phyloP scores from a whole-genome alignment of 1,284 basidiomycete genomes.

The Sanghuangporus sanghuang region DNA sequence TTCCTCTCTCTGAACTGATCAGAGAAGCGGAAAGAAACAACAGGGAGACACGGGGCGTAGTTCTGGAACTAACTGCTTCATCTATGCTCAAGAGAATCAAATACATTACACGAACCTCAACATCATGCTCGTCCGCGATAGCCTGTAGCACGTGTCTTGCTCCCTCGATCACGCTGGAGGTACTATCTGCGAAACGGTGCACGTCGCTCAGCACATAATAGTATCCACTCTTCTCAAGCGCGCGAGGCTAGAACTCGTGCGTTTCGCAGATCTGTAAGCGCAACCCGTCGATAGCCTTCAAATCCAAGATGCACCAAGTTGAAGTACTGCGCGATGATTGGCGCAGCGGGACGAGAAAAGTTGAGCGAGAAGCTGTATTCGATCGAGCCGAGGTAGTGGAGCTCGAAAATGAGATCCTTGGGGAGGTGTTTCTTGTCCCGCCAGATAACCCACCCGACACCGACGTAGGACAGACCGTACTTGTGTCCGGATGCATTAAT shows the following conservation, averaged over 20 bases:
- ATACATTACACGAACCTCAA: constrained; percentile 42
- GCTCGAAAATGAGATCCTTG: constrained; percentile 90
- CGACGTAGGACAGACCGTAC: constrained; percentile 83
- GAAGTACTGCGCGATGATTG: constrained; percentile 92
- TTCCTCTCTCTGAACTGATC: constrained; percentile 67
- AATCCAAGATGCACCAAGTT: constrained; percentile 85
- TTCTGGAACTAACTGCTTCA: constrained; percentile 33
- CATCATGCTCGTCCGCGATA: constrained; percentile 39
- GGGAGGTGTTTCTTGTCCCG: constrained; percentile 71
- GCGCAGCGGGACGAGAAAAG: constrained; percentile 88
- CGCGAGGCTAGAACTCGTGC: constrained; percentile 83
- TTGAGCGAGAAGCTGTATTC: constrained; percentile 87
- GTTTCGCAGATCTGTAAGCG: constrained; percentile 76
- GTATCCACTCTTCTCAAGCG: constrained; percentile 77
- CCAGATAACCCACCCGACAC: constrained; percentile 89
- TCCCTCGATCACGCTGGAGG: constrained; percentile 28
- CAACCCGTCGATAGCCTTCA: constrained; percentile 74
- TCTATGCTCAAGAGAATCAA: neutral
- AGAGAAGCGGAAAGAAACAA: constrained; percentile 89
- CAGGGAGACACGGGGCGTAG: constrained; percentile 80
- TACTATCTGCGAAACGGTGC: constrained; percentile 37
- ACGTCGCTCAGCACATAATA: constrained; percentile 74
- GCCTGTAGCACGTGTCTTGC: constrained; percentile 32
- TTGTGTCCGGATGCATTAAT: constrained; percentile 91
- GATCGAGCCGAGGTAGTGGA: constrained; percentile 69